Percentiles rank a stretch among this genome's conserved stretches.
phyloP scores from a whole-genome alignment of 2,329 filamentous ascomycete genomes.

The Aspergillus sp. region DNA sequence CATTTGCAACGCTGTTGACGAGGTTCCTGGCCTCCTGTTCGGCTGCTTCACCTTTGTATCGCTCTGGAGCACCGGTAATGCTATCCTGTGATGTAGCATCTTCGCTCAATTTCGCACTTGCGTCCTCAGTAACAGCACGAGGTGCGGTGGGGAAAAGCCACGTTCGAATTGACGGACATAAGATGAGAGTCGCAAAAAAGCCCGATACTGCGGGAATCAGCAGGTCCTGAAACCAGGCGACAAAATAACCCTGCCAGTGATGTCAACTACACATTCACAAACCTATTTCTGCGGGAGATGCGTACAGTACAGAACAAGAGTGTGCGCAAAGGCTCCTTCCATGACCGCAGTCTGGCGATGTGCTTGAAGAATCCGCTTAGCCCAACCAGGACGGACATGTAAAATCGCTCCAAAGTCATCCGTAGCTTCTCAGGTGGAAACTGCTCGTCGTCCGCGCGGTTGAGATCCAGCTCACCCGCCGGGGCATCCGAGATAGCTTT shows the following conservation, averaged over 20 bases:
- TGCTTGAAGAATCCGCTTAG: slow-evolving; percentile 68
- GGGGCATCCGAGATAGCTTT: slow-evolving; percentile 60
- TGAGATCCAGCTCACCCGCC: slow-evolving; percentile 70
- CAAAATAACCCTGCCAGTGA: slow-evolving; percentile 46
- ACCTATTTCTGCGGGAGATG: neutral
- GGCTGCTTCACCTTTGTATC: slow-evolving; percentile 77
- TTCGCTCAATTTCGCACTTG: slow-evolving; percentile 54
- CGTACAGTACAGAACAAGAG: slow-evolving; percentile 59
- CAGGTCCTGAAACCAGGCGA: slow-evolving; percentile 72
- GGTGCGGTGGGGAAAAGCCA: slow-evolving; percentile 67
- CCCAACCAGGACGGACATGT: slow-evolving; percentile 73
- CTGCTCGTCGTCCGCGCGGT: slow-evolving; percentile 76
- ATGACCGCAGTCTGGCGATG: slow-evolving; percentile 71
- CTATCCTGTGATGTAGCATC: slow-evolving; percentile 60
- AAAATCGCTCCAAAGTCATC: slow-evolving; percentile 73
- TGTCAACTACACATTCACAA: neutral
- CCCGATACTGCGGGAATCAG: slow-evolving; percentile 59
- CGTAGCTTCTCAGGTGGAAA: slow-evolving; percentile 82
- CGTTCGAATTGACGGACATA: slow-evolving; percentile 60
- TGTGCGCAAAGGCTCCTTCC: slow-evolving; percentile 70
- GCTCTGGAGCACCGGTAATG: slow-evolving; percentile 74
- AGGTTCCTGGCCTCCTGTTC: slow-evolving; percentile 81
- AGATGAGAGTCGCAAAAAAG: slow-evolving; percentile 64
- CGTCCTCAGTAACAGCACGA: slow-evolving; percentile 58
- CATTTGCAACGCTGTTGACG: slow-evolving; percentile 68